These are phyloP conservation scores for Trichophaea hybrida DNA, from an alignment of 2,329 filamentous ascomycete genomes.

Conservation along the genomic window DNA sequence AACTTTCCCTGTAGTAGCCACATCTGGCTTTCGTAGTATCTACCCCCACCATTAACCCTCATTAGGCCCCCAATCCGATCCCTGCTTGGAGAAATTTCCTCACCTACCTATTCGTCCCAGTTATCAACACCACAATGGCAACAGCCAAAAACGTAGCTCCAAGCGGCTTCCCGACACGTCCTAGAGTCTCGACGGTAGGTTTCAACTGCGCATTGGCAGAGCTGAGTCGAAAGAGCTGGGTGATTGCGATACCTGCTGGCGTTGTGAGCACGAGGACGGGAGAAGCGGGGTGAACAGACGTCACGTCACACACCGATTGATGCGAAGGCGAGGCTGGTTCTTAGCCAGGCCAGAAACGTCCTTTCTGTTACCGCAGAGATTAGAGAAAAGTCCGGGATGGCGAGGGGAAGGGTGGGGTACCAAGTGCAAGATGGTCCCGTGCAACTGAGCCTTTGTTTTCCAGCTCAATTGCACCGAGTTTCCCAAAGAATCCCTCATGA, in stretches of 20 bases:
- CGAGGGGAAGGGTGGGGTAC: slow-evolving; percentile 33
- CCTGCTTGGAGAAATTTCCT: not conserved
- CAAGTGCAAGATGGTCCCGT: slow-evolving; percentile 65
- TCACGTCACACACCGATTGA: slow-evolving; percentile 39
- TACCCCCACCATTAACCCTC: not conserved
- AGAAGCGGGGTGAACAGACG: not conserved
- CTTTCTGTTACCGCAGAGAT: slow-evolving; percentile 44
- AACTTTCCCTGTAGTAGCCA: slow-evolving; percentile 72
- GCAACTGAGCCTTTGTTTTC: slow-evolving; percentile 79
- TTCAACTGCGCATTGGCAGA: slow-evolving; percentile 39
- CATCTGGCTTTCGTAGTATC: slow-evolving; percentile 60
- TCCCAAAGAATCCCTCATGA: slow-evolving; percentile 7
- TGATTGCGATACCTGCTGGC: slow-evolving; percentile 54
- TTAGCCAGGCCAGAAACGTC: slow-evolving; percentile 73
- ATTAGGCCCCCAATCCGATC: not conserved
- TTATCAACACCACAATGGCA: slow-evolving; percentile 56
- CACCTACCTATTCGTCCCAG: slow-evolving; percentile 54
- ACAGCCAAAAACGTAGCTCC: slow-evolving; percentile 65
- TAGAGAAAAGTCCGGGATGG: not conserved
- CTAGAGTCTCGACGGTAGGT: slow-evolving; percentile 34
- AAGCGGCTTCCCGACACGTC: slow-evolving; percentile 55
- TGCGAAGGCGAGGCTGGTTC: slow-evolving; percentile 67
- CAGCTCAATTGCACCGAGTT: slow-evolving; percentile 47
- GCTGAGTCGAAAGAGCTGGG: slow-evolving; percentile 73
- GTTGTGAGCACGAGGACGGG: not conserved